These are phyloP conservation scores for Exophiala sp. DNA, from an alignment of 2,329 filamentous ascomycete genomes.

Conservation along the genomic window DNA sequence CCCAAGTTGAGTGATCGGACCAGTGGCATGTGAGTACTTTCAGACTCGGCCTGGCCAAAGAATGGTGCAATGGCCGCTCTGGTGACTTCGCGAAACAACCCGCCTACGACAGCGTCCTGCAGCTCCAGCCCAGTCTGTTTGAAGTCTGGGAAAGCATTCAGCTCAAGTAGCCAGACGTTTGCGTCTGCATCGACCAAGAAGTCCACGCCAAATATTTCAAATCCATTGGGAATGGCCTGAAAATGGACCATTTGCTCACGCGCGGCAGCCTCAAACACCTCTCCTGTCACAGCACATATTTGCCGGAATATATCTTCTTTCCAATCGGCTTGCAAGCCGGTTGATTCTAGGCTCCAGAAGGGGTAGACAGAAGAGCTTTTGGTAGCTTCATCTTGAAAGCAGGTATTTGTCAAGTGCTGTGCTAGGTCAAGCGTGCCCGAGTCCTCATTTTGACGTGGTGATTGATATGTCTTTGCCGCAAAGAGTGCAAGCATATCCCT, in stretches of 20 bases:
- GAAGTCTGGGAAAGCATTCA: conserved; percentile 97
- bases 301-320: conserved; percentile 66
- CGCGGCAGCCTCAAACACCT: conserved; percentile 83
- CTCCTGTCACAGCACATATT: conserved; percentile 69
- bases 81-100: conserved; percentile 73
- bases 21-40: conserved; percentile 32
- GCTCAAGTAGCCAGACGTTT: conserved; percentile 73
- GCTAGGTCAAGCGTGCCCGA: conserved; percentile 56
- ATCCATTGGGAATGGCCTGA: conserved; percentile 80
- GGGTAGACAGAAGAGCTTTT: conserved; percentile 57
- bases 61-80: conserved; percentile 64
- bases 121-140: conserved; percentile 79
- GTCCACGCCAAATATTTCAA: conserved; percentile 89
- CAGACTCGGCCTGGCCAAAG: conserved; percentile 47
- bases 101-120: conserved; percentile 63
- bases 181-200: conserved; percentile 72
- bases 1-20: conserved; percentile 46
- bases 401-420: conserved; percentile 90
- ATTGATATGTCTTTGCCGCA: conserved; percentile 67
- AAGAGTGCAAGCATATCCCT: conserved; percentile 90
- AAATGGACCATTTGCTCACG: conserved; percentile 84
- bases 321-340: conserved; percentile 39
- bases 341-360: conserved; percentile 67
- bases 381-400: conserved; percentile 65
- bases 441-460: conserved; percentile 50